Evolutionary conservation across 805 yeast genomes (phyloP).

Genomic region (Teunomyces barrocoloradensis): DNA sequence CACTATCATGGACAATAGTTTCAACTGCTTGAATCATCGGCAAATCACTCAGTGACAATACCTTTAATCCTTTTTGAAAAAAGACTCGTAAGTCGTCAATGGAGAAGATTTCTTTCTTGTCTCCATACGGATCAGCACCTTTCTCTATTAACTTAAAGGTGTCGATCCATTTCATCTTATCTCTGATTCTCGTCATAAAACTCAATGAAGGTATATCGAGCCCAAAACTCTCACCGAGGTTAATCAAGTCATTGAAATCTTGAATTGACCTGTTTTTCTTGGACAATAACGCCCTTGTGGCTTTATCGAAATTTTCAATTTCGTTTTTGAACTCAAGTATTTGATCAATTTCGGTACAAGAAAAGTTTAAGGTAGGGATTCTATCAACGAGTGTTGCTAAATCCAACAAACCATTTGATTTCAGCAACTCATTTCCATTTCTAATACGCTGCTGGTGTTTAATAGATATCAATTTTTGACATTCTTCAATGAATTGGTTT

Average conservation of each 20-base stretch:
- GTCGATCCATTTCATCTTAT: slow-evolving; percentile 33
- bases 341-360: slow-evolving; percentile 59
- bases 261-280: slow-evolving; percentile 29
- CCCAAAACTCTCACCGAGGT: slow-evolving; percentile 60
- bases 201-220: slow-evolving; percentile 48
- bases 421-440: slow-evolving; percentile 22
- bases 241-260: slow-evolving; percentile 53
- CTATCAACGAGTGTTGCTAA: slow-evolving; percentile 41
- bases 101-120: slow-evolving; percentile 34
- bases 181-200: slow-evolving; percentile 36
- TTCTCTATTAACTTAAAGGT: slow-evolving; percentile 28
- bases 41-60: slow-evolving; percentile 19
- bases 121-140: slow-evolving; percentile 41
- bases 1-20: slow-evolving; percentile 25
- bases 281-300: slow-evolving; percentile 41
- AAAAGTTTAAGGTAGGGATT: slow-evolving; percentile 50
- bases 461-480: slow-evolving; percentile 50
- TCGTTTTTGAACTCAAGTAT: slow-evolving; percentile 52
- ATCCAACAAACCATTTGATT: slow-evolving; percentile 20
- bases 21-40: slow-evolving; percentile 34
- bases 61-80: slow-evolving; percentile 23
- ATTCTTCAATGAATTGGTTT: slow-evolving; percentile 52
- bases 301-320: slow-evolving; percentile 49
- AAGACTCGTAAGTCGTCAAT: slow-evolving; percentile 28
- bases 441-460: slow-evolving; percentile 52